Base-by-base conservation (phyloP, 2,329 filamentous ascomycete genomes). In the Diaporthe amygdali region DNA sequence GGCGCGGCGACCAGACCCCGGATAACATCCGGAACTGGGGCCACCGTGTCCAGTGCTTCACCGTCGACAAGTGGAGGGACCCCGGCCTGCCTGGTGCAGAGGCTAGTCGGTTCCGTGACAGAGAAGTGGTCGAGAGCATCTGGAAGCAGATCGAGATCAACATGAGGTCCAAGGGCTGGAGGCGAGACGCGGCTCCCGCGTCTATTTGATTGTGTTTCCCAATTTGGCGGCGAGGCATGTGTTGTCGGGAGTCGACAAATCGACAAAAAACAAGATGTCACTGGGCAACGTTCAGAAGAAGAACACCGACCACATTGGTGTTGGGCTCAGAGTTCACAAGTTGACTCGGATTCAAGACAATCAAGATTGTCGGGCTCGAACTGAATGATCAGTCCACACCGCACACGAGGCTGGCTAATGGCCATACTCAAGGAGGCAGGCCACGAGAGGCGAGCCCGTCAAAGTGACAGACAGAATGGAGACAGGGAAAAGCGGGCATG, bases 111-210 rank as follows among this genome's bases (percentile, higher is more conserved):
- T 98, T 96, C 91, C 88, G 96, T 76, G 96, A 99, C 82, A 89
- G 95, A 64, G 96, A 98, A 84, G 91, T 97, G 22, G 94, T 98
- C 12, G 96, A 98, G 86, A 87, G 91, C 71, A 94, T 99, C 73
- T 99, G 96, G 96, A 93, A 93, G 78, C 86, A 90, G 5, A 93
- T 99, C 74, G 96, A 98, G 86, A 88, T 88, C 75, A 93, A 93
- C 74, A 98, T 99, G 96, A 89, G 92, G 77, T 87, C 88, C 72
- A 94, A 92, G 79, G 96, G 95, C 2, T 98, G 95, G 94, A 90
- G 88, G 69, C 91, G 88, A 78, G 93, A 95, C 76, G 89, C 88
- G 8, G 90, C 91, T 12, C 91, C 92, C 2, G 81, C 85, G 25
- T 84, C 85, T 63, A 87, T 89, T 74, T 87, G 73, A 75, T 49